Evolutionary conservation across 768 basidiomycete genomes (phyloP).

Genomic region (Strobilomyces dryophilus): DNA sequence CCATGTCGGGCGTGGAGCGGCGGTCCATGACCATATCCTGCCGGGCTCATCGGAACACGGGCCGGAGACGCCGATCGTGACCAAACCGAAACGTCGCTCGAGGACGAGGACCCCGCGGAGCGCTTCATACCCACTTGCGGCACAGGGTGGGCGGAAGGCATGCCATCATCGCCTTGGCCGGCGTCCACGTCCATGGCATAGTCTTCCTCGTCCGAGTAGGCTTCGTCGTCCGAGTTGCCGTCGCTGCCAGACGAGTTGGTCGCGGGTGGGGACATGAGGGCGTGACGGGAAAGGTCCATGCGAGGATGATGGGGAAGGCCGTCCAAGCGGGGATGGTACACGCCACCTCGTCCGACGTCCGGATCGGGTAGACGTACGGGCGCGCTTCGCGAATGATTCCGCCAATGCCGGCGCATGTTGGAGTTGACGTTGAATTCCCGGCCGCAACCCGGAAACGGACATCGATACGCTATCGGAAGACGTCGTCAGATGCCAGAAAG

Average conservation of each 20-base stretch:
- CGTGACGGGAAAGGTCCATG: slow-evolving; percentile 8
- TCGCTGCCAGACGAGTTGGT: slow-evolving; percentile 29
- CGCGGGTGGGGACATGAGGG: slow-evolving; percentile 28
- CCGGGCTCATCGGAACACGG: slow-evolving; percentile 6
- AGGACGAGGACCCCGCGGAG: slow-evolving; percentile 20
- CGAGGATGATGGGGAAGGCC: slow-evolving; percentile 10
- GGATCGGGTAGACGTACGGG: slow-evolving; percentile 22
- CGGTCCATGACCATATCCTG: slow-evolving; percentile 12
- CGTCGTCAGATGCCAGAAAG: slow-evolving; percentile 10
- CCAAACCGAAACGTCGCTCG: slow-evolving; percentile 24
- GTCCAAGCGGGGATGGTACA: slow-evolving; percentile 13
- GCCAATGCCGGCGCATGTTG: slow-evolving; percentile 78
- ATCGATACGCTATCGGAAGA: slow-evolving; percentile 55
- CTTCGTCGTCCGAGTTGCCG: slow-evolving; percentile 27
- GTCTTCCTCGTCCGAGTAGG: slow-evolving; percentile 25
- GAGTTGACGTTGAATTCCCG: slow-evolving; percentile 81
- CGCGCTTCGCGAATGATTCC: slow-evolving; percentile 49
- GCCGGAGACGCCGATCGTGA: slow-evolving; percentile 26
- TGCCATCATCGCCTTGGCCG: slow-evolving; percentile 11
- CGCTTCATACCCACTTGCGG: slow-evolving; percentile 10
- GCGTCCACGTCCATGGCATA: slow-evolving; percentile 25
- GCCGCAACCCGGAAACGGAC: slow-evolving; percentile 70
- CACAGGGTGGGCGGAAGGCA: slow-evolving; percentile 3
- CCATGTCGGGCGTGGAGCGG: slow-evolving; percentile 15
- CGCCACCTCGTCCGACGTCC: slow-evolving; percentile 8